Percentiles rank a stretch among this genome's conserved stretches.
Conservation (phyloP, 73 alveolate genomes). For the Urostyla sp. region DNA sequence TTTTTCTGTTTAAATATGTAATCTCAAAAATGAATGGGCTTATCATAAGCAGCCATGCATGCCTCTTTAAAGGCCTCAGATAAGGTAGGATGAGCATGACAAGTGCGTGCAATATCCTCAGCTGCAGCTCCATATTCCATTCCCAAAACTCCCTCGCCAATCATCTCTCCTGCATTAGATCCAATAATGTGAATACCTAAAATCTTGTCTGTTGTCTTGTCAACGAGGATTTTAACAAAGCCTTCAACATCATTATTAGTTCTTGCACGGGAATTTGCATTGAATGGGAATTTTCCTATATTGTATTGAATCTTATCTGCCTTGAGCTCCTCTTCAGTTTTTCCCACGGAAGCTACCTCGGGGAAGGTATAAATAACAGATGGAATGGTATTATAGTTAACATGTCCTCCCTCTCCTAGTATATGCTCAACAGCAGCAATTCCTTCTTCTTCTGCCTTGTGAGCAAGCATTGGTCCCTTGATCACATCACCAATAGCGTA, state of each 20-base stretch:
- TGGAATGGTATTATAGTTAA: slow-evolving; percentile 93
- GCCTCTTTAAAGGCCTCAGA: slow-evolving; percentile 96
- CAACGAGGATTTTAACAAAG: slow-evolving; percentile 88
- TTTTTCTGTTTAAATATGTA: too few species aligned
- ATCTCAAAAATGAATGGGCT: slow-evolving; percentile 86
- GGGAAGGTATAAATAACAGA: slow-evolving; percentile 93
- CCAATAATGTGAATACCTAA: slow-evolving; percentile 94
- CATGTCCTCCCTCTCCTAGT: slow-evolving; percentile 91
- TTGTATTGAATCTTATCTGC: slow-evolving; percentile 80
- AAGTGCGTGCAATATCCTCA: slow-evolving; percentile 96
- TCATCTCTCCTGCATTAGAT: slow-evolving; percentile 96
- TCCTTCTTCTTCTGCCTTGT: slow-evolving; percentile 98
- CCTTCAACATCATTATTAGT: slow-evolving; percentile 96
- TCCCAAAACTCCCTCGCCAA: slow-evolving; percentile 91
- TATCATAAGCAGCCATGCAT: slow-evolving; percentile 90
- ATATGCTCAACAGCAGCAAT: slow-evolving; percentile 88
- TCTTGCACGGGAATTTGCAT: slow-evolving; percentile 96
- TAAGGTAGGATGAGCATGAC: slow-evolving; percentile 98
- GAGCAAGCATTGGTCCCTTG: slow-evolving; percentile 96
- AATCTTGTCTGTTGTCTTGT: slow-evolving; percentile 87
- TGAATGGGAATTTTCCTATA: slow-evolving; percentile 94
- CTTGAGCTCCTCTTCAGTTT: slow-evolving; percentile 93
- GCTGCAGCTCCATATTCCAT: slow-evolving; percentile 98
- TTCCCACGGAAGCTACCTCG: slow-evolving; percentile 96
- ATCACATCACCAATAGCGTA: slow-evolving; percentile 93